Base-by-base conservation (phyloP, 2,329 filamentous ascomycete genomes). In the Paradendryphiella salina region DNA sequence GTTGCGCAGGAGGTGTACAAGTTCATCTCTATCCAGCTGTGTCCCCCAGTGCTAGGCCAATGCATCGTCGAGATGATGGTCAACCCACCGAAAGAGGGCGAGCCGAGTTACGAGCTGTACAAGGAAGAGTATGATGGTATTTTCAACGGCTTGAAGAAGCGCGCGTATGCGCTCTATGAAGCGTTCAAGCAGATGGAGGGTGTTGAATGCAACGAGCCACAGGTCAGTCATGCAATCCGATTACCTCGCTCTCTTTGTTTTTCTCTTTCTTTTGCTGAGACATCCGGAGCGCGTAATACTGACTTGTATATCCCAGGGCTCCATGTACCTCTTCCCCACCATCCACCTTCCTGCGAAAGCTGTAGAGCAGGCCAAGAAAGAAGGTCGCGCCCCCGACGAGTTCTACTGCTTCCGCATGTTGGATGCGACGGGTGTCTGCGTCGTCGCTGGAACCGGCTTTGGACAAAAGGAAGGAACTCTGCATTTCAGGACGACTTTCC, bases 301-400 rank as follows among this genome's bases (percentile, higher is more conserved):
- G 20, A 58, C 43, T 7, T 9, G 31, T 29, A 5, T 3, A 5
- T 3, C 26, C 8, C 7, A 45, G 82, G 94, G 94, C 54, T 87
- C 89, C 72, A 99, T 99, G 94, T 99, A 99, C 79, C 88, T 99
- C 67, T 99, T 97, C 84, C 94, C 94, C 18, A 94, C 90, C 64
- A 96, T 99, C 76, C 85, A 80, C 28, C 80, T 99, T 18, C 84
- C 94, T 1, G 64, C 76, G 18, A 90, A 89, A 76, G 94, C 91
- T 33, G 76, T 86, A 56, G 86, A 87, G 59, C 89, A 89, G 13
- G 94, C 94, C 28, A 71, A 79, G 65, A 71, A 86, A 55, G 89
- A 91, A 72, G 85, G 85, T 65, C 88, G 88, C 68, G 79, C 81
- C 10, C 77, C 93, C 1, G 94, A 99, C 67, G 93, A 97, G 75